Conservation (phyloP, 1,139 yeast genomes). For the Saccharomycopsis hybrid region DNA sequence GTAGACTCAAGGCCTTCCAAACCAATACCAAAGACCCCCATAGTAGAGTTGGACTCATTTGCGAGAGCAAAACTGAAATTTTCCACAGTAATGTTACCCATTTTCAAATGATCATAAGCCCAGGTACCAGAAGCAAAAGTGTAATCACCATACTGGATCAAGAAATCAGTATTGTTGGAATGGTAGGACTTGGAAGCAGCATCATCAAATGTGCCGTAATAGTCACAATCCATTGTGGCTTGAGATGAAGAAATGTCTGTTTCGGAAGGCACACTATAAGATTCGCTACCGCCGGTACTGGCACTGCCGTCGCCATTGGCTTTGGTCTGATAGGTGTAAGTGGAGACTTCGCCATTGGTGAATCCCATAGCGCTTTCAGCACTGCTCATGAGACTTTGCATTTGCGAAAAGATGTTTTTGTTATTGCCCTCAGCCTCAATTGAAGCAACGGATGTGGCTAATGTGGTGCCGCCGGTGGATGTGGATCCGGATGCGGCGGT, state of each 20-base stretch:
- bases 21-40: slow-evolving; percentile 61
- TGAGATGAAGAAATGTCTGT: slow-evolving; percentile 4
- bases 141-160: slow-evolving; percentile 57
- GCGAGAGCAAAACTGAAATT: slow-evolving; percentile 54
- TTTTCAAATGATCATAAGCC: slow-evolving; percentile 49
- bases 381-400: slow-evolving; percentile 3
- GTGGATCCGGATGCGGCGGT: slow-evolving; percentile 1
- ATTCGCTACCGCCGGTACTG: background rate
- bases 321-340: background rate
- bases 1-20: slow-evolving; percentile 46
- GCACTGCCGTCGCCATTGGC: background rate
- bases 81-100: slow-evolving; percentile 39
- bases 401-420: slow-evolving; percentile 9
- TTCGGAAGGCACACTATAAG: background rate
- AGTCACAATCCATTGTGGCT: slow-evolving; percentile 31
- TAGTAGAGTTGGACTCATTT: slow-evolving; percentile 42
- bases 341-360: background rate
- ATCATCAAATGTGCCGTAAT: slow-evolving; percentile 44
- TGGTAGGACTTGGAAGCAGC: slow-evolving; percentile 37
- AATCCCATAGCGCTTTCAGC: background rate
- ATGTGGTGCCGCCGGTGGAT: background rate
- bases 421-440: background rate
- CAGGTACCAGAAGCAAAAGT: slow-evolving; percentile 58
- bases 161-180: slow-evolving; percentile 39
- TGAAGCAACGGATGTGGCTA: background rate